Evolutionary conservation across 345 rosid genomes (phyloP).

Genomic region (Cardamine resedifolia): DNA sequence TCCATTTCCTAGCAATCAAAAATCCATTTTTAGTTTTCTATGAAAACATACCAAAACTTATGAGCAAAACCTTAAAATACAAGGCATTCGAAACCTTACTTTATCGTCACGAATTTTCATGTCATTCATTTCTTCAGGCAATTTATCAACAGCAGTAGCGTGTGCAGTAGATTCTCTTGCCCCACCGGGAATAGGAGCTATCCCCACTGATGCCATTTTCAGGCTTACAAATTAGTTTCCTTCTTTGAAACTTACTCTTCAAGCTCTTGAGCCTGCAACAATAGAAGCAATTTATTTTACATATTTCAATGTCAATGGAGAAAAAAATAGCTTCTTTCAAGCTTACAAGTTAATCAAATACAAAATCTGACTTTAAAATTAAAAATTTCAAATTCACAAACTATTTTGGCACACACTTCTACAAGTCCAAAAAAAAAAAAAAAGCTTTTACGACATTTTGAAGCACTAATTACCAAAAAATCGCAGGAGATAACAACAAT

Average conservation of each 20-base stretch:
- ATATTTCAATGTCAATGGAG: not conserved
- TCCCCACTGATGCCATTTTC: constrained; percentile 73
- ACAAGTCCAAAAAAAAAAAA: too few relatives aligned
- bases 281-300: not conserved
- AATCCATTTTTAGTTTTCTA: not conserved
- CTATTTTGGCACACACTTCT: too few relatives aligned
- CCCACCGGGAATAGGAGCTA: constrained; percentile 49
- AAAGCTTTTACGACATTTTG: too few relatives aligned
- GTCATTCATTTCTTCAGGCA: constrained; percentile 84
- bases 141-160: constrained; percentile 55
- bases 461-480: not conserved
- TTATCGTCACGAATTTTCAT: constrained; percentile 78
- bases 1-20: constrained; percentile 78
- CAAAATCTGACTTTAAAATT: too few relatives aligned
- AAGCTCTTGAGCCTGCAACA: constrained; percentile 4
- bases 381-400: too few relatives aligned
- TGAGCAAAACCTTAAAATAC: not conserved
- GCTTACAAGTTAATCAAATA: too few relatives aligned
- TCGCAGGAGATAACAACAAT: not conserved
- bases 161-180: constrained; percentile 56
- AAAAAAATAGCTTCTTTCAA: too few relatives aligned
- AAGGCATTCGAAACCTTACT: not conserved
- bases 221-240: constrained; percentile 6
- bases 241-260: constrained; percentile 19
- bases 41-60: not conserved